A percentile compares a stretch with the other conserved stretches of the same genome.
Evolutionary conservation across 495 filamentous ascomycete species (phyloP).

Genomic region (Trichoderma parareesei): DNA sequence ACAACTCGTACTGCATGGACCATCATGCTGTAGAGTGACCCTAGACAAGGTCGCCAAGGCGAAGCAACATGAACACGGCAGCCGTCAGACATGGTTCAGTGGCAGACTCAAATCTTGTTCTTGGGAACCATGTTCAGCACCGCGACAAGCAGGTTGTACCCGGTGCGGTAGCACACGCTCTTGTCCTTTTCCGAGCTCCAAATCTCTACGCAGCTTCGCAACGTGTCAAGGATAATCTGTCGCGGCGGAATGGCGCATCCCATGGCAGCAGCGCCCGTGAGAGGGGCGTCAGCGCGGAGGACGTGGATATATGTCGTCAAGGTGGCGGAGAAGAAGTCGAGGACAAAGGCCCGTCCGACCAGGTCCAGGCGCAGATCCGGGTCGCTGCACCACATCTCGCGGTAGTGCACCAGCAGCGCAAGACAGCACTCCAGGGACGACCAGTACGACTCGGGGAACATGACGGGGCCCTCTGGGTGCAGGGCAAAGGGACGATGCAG

Average conservation of each 20-base stretch:
- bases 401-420: conserved; percentile 14
- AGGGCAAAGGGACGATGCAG: conserved; percentile 41
- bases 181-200: conserved; percentile 12
- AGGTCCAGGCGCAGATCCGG: conserved; percentile 4
- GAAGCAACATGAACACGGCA: no score
- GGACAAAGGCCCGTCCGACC: conserved; percentile 11
- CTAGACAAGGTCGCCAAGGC: background rate
- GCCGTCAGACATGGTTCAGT: background rate
- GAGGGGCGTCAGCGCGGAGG: conserved; percentile 12
- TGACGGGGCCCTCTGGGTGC: conserved; percentile 12
- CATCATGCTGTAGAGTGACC: background rate
- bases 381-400: conserved; percentile 10
- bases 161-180: conserved; percentile 12
- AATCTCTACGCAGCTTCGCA: conserved; percentile 13
- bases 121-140: conserved; percentile 7
- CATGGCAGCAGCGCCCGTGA: background rate
- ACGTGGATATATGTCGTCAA: conserved; percentile 13
- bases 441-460: conserved; percentile 15
- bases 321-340: conserved; percentile 14
- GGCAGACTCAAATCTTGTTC: background rate
- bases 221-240: conserved; percentile 13
- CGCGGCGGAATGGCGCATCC: conserved; percentile 11
- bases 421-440: conserved; percentile 14
- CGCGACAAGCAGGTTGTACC: conserved; percentile 8
- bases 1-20: no score